A percentile compares a stretch with the other conserved stretches of the same genome.
phyloP scores from a whole-genome alignment of 495 filamentous ascomycete species.

The Hyaloscypha hepaticicola region DNA sequence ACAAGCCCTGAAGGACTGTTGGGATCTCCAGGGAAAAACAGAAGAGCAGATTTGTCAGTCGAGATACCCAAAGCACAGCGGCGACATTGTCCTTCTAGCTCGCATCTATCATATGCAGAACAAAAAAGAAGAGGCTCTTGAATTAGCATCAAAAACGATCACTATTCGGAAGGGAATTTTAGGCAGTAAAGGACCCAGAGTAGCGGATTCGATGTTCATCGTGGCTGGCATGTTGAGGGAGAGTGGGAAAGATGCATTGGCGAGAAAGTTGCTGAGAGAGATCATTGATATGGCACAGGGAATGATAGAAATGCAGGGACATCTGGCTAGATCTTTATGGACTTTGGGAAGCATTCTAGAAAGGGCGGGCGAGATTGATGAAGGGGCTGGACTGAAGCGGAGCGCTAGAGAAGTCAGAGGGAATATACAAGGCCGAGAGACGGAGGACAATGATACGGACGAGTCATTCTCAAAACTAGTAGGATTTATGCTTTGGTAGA shows the following conservation, averaged over 20 bases:
- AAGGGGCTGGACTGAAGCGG: not conserved
- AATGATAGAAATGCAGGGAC: constrained; percentile 9
- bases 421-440: not conserved
- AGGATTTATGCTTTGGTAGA: constrained; percentile 9
- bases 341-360: not conserved
- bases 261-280: not conserved
- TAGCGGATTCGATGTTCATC: constrained; percentile 7
- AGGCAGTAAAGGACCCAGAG: constrained; percentile 9
- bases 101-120: constrained; percentile 1
- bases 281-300: constrained; percentile 6
- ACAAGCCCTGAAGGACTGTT: not conserved
- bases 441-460: constrained; percentile 2
- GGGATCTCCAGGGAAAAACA: not conserved
- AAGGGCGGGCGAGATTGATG: not conserved
- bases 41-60: constrained; percentile 3
- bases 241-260: constrained; percentile 5
- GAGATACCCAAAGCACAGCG: constrained; percentile 6
- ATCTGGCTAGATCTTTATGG: constrained; percentile 2
- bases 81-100: constrained; percentile 9
- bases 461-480: constrained; percentile 8
- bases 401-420: constrained; percentile 7
- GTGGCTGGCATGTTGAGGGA: constrained; percentile 5
- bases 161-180: constrained; percentile 4
- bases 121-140: not conserved
- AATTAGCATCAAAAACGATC: constrained; percentile 10